These are phyloP conservation scores for Globisporangium nunn DNA, from an alignment of 352 stramenopile genomes.

Conservation along the genomic window DNA sequence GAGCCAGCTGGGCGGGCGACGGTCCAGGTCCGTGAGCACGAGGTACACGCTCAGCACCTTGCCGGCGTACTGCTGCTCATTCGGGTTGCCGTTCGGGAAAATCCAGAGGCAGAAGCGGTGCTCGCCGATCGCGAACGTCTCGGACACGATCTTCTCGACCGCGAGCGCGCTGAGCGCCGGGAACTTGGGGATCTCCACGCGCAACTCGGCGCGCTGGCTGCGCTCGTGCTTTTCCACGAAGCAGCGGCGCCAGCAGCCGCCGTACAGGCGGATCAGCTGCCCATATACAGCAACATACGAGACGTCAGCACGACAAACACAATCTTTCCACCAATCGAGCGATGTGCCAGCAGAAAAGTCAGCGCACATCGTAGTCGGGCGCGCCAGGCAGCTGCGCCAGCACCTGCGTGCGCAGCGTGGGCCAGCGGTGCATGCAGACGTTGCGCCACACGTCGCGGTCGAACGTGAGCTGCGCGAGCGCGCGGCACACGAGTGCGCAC, in stretches of 20 bases:
- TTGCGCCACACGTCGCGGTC: constrained; percentile 57
- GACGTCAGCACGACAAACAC: neutral
- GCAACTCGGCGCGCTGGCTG: constrained; percentile 44
- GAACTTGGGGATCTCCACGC: constrained; percentile 53
- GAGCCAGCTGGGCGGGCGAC: constrained; percentile 48
- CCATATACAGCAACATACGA: neutral
- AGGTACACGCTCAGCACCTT: constrained; percentile 73
- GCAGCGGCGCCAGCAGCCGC: constrained; percentile 63
- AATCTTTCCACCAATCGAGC: neutral
- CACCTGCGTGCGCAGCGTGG: constrained; percentile 41
- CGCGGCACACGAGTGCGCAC: constrained; percentile 34
- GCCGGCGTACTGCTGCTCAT: constrained; percentile 62
- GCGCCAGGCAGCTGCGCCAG: constrained; percentile 65
- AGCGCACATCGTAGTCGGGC: constrained; percentile 68
- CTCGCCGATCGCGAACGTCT: constrained; percentile 63
- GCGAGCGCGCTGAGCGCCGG: constrained; percentile 17
- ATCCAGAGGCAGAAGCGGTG: constrained; percentile 79
- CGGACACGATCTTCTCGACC: constrained; percentile 68
- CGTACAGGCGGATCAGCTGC: constrained; percentile 69
- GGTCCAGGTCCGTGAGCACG: constrained; percentile 64
- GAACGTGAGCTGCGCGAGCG: constrained; percentile 42
- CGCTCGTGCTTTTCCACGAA: constrained; percentile 44
- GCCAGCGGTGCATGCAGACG: constrained; percentile 54
- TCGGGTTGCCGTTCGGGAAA: constrained; percentile 74
- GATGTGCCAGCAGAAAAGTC: constrained; percentile 2